phyloP scores from a whole-genome alignment of 2,329 filamentous ascomycete genomes.

The Penicillium sp. region DNA sequence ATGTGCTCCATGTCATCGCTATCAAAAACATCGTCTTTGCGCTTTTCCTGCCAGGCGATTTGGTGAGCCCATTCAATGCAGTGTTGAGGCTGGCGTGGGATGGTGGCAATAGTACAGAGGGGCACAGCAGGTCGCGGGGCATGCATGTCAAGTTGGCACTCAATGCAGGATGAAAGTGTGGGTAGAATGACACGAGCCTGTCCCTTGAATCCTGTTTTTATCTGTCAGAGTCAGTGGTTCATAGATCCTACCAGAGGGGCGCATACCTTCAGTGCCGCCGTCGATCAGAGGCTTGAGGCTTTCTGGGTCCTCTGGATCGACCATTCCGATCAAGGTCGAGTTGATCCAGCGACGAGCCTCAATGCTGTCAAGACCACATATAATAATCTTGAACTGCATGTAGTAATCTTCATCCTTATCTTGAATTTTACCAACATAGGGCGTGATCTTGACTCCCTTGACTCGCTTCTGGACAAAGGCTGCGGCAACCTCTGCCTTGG shows the following conservation, averaged over 20 bases:
- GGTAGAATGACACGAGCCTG: constrained; percentile 91
- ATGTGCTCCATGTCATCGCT: constrained; percentile 97
- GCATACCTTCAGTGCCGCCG: constrained; percentile 80
- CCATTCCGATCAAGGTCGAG: constrained; percentile 83
- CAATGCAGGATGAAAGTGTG: constrained; percentile 90
- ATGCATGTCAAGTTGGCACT: constrained; percentile 98
- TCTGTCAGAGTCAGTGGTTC: not conserved
- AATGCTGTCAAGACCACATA: constrained; percentile 94
- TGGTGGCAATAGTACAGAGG: constrained; percentile 92
- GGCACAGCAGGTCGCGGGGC: constrained; percentile 95
- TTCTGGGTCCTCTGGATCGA: constrained; percentile 77
- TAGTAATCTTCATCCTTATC: constrained; percentile 97
- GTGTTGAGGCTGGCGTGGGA: constrained; percentile 94
- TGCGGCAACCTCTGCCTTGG: constrained; percentile 89
- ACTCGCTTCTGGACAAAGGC: constrained; percentile 87
- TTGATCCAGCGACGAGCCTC: constrained; percentile 99
- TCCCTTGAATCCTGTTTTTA: constrained; percentile 78
- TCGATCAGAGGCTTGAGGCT: constrained; percentile 91
- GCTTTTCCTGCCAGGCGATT: constrained; percentile 90
- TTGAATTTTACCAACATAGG: constrained; percentile 92
- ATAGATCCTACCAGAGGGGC: not conserved
- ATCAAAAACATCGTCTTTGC: constrained; percentile 80
- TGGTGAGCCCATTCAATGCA: constrained; percentile 99
- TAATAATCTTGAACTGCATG: constrained; percentile 89
- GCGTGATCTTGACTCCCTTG: constrained; percentile 85